Percentiles rank a stretch among this genome's conserved stretches.
phyloP scores from a whole-genome alignment of 495 filamentous ascomycete species.

The Durotheca rogersii region DNA sequence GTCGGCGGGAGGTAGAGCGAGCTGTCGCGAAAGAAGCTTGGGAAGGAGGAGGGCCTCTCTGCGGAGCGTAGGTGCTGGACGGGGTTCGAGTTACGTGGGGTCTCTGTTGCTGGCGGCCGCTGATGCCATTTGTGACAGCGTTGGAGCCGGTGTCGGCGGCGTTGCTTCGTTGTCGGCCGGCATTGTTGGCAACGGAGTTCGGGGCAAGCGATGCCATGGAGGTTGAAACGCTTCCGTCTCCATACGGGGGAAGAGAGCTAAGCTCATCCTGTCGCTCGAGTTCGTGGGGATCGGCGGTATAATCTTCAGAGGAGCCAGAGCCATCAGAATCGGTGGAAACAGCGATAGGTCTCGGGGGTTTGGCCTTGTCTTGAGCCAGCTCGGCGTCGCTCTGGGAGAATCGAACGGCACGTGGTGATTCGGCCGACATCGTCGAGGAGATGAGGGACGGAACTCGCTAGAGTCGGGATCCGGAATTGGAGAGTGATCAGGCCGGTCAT shows the following conservation, averaged over 20 bases:
- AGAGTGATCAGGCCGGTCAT: constrained; percentile 19
- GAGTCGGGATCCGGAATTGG: constrained; percentile 18
- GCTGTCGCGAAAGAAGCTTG: constrained; percentile 41
- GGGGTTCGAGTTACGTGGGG: constrained; percentile 43
- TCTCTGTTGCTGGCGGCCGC: constrained; percentile 26
- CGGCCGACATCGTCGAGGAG: constrained; percentile 40
- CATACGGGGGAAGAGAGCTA: constrained; percentile 43
- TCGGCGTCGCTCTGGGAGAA: constrained; percentile 49
- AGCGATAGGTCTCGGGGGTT: constrained; percentile 48
- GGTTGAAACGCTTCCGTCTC: constrained; percentile 36
- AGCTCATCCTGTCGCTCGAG: constrained; percentile 51
- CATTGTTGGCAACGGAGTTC: constrained; percentile 44
- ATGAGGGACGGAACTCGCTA: constrained; percentile 19
- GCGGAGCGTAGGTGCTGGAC: constrained; percentile 53
- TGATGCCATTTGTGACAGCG: constrained; percentile 26
- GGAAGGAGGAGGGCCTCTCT: constrained; percentile 37
- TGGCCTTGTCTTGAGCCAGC: constrained; percentile 38
- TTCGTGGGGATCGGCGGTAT: constrained; percentile 48
- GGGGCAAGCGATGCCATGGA: constrained; percentile 40
- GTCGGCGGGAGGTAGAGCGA: constrained; percentile 75
- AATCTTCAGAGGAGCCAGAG: constrained; percentile 65
- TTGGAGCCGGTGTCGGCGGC: constrained; percentile 5
- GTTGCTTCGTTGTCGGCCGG: constrained; percentile 35
- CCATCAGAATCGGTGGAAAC: constrained; percentile 62
- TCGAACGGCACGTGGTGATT: constrained; percentile 55